phyloP scores from a whole-genome alignment of 495 filamentous ascomycete species.

The Antarctomyces pellizariae region DNA sequence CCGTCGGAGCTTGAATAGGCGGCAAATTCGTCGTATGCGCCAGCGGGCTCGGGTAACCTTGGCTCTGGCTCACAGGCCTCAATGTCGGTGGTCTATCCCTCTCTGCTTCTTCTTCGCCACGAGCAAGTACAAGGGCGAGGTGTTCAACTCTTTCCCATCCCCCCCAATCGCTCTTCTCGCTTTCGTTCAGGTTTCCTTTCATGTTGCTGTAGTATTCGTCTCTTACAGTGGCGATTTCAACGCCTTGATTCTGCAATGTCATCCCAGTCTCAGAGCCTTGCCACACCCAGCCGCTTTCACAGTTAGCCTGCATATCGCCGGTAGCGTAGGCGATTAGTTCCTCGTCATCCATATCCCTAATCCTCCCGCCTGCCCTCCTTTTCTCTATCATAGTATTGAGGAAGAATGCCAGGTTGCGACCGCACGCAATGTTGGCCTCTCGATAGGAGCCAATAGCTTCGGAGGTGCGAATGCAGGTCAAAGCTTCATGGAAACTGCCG shows the following conservation, averaged over 20 bases:
- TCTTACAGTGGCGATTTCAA: constrained; percentile 6
- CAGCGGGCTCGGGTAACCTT: constrained; percentile 2
- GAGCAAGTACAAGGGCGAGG: constrained; percentile 13
- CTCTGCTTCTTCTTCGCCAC: constrained; percentile 3
- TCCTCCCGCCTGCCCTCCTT: constrained; percentile 9
- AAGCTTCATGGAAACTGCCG: constrained; percentile 44
- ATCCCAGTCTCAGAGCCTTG: constrained; percentile 35
- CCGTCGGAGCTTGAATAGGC: no score
- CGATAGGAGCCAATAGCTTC: constrained; percentile 43
- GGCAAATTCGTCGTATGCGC: constrained; percentile 10
- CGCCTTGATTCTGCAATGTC: constrained; percentile 14
- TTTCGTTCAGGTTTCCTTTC: constrained; percentile 17
- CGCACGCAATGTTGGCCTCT: constrained; percentile 54
- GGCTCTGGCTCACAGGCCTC: no score
- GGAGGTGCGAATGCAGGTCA: constrained; percentile 47
- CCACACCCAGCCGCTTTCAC: constrained; percentile 75
- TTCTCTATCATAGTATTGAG: constrained; percentile 29
- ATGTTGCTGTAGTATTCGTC: constrained; percentile 10
- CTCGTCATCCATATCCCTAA: constrained; percentile 47
- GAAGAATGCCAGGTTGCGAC: constrained; percentile 71
- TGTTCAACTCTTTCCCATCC: constrained; percentile 27
- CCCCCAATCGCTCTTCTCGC: constrained; percentile 29
- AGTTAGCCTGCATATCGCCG: constrained; percentile 69
- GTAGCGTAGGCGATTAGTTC: constrained; percentile 78
- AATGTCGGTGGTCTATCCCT: constrained; percentile 5